Percentiles rank a stretch among this genome's conserved stretches.
These are phyloP conservation scores for Aspergillus versicolor DNA, from an alignment of 2,329 filamentous ascomycete genomes.

Conservation along the genomic window DNA sequence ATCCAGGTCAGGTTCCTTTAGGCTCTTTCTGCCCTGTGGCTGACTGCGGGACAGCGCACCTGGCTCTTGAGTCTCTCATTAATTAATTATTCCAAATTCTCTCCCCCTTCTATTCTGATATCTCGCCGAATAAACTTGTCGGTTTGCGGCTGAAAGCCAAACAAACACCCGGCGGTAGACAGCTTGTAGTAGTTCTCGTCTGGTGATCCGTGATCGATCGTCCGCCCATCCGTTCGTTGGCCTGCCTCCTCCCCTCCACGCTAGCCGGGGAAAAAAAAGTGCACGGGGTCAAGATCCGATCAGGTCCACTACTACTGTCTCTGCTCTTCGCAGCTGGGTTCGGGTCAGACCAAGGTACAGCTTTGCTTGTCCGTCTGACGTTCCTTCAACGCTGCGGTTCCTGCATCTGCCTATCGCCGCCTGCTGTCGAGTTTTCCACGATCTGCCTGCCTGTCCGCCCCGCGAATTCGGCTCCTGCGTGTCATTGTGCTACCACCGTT, in stretches of 20 bases:
- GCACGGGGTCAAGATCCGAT: neutral
- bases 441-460: no score
- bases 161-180: no score
- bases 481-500: neutral
- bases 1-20: neutral
- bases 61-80: neutral
- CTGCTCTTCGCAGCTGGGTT: neutral
- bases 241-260: neutral
- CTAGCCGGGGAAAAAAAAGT: slow-evolving; percentile 1
- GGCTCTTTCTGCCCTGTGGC: neutral
- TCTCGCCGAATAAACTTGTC: no score
- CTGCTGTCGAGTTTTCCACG: no score
- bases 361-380: neutral
- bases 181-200: neutral
- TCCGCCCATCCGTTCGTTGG: neutral
- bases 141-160: no score
- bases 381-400: neutral
- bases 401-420: neutral
- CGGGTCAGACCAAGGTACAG: no score
- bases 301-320: neutral
- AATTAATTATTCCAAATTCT: neutral
- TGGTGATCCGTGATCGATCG: neutral
- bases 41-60: neutral
- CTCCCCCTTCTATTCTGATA: neutral
- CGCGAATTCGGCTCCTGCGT: neutral